Evolutionary conservation across 129 eudicot genomes (phyloP).

Genomic region (Silybum marianum): DNA sequence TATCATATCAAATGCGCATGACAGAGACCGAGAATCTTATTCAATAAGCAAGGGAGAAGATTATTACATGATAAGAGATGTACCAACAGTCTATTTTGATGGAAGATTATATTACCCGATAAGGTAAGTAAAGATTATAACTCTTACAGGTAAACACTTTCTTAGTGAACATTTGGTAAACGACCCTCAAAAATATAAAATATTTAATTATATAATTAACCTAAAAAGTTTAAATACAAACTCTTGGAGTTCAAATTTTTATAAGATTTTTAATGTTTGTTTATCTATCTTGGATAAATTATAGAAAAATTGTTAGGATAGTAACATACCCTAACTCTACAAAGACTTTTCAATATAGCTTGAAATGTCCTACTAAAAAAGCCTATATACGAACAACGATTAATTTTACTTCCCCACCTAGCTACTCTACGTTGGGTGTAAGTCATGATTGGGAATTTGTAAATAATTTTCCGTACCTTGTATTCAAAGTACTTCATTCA

Average conservation of each 20-base stretch:
- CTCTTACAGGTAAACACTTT: too few relatives aligned
- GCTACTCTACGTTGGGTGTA: background rate
- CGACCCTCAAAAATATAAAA: background rate
- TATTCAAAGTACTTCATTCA: background rate
- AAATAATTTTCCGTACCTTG: background rate
- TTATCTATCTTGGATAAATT: background rate
- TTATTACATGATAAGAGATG: too few relatives aligned
- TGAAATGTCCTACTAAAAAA: background rate
- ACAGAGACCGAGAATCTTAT: too few relatives aligned
- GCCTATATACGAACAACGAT: background rate
- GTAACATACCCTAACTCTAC: background rate
- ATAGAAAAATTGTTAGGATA: too few relatives aligned
- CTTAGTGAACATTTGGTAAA: background rate
- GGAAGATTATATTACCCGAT: too few relatives aligned
- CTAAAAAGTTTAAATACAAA: too few relatives aligned
- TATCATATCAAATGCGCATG: too few relatives aligned
- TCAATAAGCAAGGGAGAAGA: too few relatives aligned
- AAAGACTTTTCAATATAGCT: background rate
- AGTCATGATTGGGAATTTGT: background rate
- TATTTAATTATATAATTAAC: too few relatives aligned
- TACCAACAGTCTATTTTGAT: too few relatives aligned
- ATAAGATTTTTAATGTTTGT: background rate
- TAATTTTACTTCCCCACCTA: background rate
- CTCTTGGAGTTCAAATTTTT: background rate
- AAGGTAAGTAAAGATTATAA: too few relatives aligned